Evolutionary conservation across 1,284 basidiomycete genomes (phyloP).

Genomic region (Apiotrichum siamense): DNA sequence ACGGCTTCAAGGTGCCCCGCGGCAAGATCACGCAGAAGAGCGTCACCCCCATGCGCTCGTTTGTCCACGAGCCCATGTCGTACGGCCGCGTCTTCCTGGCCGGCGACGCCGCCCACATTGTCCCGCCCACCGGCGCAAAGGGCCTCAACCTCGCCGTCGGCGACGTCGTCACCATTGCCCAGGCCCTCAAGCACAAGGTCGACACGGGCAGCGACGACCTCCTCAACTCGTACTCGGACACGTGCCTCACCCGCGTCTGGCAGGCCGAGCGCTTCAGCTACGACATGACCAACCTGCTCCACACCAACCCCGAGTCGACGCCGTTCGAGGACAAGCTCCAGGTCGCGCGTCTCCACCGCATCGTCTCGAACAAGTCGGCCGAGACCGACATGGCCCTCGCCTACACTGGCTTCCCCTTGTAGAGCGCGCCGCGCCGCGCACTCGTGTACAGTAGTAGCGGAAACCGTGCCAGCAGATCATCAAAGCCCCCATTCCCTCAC

Average conservation of each 20-base stretch:
- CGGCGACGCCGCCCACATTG: conserved; percentile 20
- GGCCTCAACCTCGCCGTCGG: conserved; percentile 19
- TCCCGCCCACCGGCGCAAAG: conserved; percentile 19
- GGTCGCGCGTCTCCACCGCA: conserved; percentile 14
- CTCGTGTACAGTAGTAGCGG: too few relatives aligned
- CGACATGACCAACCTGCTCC: conserved; percentile 22
- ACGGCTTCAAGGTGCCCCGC: conserved; percentile 18
- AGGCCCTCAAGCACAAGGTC: conserved; percentile 18
- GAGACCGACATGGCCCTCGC: conserved; percentile 15
- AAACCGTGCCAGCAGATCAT: not conserved
- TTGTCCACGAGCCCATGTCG: conserved; percentile 21
- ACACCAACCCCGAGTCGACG: conserved; percentile 11
- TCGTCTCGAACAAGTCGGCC: conserved; percentile 7
- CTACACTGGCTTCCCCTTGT: conserved; percentile 20
- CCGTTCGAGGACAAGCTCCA: conserved; percentile 17
- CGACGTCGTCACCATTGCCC: conserved; percentile 19
- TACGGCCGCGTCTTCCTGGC: conserved; percentile 19
- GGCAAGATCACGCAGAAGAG: conserved; percentile 18
- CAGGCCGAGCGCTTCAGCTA: conserved; percentile 22
- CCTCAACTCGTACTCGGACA: conserved; percentile 15
- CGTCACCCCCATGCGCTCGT: conserved; percentile 19
- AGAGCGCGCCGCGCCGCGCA: not conserved
- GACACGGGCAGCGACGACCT: conserved; percentile 11
- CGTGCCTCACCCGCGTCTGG: conserved; percentile 17
- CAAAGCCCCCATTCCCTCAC: too few relatives aligned